Base-by-base conservation (phyloP, 2,329 filamentous ascomycete genomes). In the Neonectria magnoliae region DNA sequence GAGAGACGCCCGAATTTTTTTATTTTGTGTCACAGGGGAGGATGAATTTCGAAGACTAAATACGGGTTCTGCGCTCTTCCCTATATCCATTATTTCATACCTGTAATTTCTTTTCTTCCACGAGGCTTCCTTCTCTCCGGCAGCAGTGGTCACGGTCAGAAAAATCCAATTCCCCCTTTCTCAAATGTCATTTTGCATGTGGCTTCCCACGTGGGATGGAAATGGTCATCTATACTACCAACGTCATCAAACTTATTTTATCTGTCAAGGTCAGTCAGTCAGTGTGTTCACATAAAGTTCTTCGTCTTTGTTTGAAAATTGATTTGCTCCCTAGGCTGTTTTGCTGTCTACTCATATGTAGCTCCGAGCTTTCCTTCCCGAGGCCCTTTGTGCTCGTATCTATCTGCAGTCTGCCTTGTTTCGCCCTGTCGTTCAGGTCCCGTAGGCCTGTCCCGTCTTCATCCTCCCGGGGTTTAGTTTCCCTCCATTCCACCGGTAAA, bases 31-130 rank as follows among this genome's bases (percentile, higher is more conserved):
- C 67, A 60, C 57, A 41, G 62, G 71, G 71, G 66, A 71, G 71
- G 71, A 71, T 68, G 68, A 69, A 60, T 70, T 71, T 71, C 68
- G 61, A 71, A 72, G 69, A 72, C 65, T 65, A 73, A 72, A 69
- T 70, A 71, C 61, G 63, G 69, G 68, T 73, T 72, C 67, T 71
- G 68, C 70, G 66, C 65, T 71, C 51, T 68, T 72, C 60, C 44
- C 60, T 73, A 73, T 72, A 72, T 73, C 71, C 69, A 66, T 73
- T 73, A 73, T 73, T 72, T 73, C 71, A 68, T 71, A 71, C 50
- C 68, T 73, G 71, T 73, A 73, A 73, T 73, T 73, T 68, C 69
- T 69, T 62, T 70, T 66, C 60, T 62, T 71, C 64, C 58, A 69
- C 62, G 68, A 70, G 71, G 71, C 71, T 67, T 72, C 65, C 63